phyloP scores from a whole-genome alignment of 169 alveolate genomes.

The Pseudocohnilembus persalinus region DNA sequence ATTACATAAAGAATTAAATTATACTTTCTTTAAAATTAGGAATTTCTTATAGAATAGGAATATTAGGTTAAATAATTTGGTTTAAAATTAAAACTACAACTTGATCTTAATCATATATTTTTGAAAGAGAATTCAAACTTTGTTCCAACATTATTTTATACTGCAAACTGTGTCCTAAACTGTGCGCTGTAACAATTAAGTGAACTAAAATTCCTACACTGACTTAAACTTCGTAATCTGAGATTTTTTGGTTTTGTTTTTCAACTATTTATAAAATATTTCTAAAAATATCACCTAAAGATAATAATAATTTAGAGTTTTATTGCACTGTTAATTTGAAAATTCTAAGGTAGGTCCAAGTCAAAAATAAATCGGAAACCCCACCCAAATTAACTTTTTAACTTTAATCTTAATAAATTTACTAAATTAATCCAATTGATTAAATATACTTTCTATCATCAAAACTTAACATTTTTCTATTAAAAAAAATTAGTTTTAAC shows the following conservation, averaged over 20 bases:
- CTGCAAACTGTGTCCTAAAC: not conserved
- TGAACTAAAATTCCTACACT: not conserved
- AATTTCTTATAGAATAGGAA: too few relatives aligned
- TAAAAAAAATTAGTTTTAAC: too few relatives aligned
- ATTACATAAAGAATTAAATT: not conserved
- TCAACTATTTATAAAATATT: too few relatives aligned
- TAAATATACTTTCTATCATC: not conserved
- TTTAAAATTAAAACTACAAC: not conserved
- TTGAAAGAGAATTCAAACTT: not conserved
- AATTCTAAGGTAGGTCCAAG: not conserved
- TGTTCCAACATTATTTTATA: not conserved
- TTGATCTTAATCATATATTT: not conserved
- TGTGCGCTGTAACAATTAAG: not conserved
- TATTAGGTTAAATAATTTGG: not conserved
- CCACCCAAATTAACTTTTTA: not conserved
- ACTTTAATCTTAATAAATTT: not conserved
- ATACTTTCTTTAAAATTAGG: not conserved
- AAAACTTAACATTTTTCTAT: not conserved
- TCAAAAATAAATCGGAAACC: not conserved
- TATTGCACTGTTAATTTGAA: too few relatives aligned
- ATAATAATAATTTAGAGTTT: too few relatives aligned
- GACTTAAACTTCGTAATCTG: too few relatives aligned
- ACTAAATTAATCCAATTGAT: not conserved
- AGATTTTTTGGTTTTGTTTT: too few relatives aligned
- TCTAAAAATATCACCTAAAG: too few relatives aligned